Conservation (phyloP, 208 protist genomes). For the Herpetomonas tarakana region DNA sequence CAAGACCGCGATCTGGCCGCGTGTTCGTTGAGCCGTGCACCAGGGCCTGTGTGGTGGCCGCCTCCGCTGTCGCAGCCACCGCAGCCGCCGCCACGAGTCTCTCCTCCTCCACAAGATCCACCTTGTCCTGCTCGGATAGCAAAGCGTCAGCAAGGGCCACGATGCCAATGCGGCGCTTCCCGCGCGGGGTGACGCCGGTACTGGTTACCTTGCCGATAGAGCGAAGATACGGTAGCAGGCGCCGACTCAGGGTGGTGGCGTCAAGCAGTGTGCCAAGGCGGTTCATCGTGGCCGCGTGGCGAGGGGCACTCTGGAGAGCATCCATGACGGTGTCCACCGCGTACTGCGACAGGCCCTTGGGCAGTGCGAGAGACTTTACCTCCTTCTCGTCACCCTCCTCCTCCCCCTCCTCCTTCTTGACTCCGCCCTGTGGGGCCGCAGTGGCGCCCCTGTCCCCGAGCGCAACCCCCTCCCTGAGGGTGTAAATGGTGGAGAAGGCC, state of each 20-base stretch:
- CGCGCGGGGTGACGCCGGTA: constrained; percentile 34
- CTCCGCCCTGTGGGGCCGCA: not conserved
- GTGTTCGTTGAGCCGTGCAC: not conserved
- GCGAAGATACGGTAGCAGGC: constrained; percentile 61
- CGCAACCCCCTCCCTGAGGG: constrained; percentile 1
- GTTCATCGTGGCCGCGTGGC: constrained; percentile 41
- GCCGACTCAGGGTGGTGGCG: constrained; percentile 28
- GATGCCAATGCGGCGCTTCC: constrained; percentile 51
- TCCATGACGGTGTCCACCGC: constrained; percentile 49
- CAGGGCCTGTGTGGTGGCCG: constrained; percentile 1
- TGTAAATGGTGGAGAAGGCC: constrained; percentile 45
- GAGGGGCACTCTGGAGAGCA: constrained; percentile 42
- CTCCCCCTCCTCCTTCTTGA: too few species aligned
- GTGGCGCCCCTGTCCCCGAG: not conserved
- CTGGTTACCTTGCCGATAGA: constrained; percentile 33
- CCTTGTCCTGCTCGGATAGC: constrained; percentile 6
- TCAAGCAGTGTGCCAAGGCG: constrained; percentile 46
- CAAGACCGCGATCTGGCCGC: not conserved
- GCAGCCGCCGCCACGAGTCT: constrained; percentile 25
- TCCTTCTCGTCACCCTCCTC: not conserved
- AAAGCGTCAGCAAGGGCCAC: constrained; percentile 34
- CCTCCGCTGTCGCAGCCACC: constrained; percentile 6
- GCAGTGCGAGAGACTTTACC: constrained; percentile 9
- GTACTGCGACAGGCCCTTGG: constrained; percentile 54
- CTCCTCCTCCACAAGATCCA: constrained; percentile 12